A percentile compares a stretch with the other conserved stretches of the same genome.
Evolutionary conservation across 1,284 basidiomycete genomes (phyloP).

Genomic region (Ganoderma resinaceum): DNA sequence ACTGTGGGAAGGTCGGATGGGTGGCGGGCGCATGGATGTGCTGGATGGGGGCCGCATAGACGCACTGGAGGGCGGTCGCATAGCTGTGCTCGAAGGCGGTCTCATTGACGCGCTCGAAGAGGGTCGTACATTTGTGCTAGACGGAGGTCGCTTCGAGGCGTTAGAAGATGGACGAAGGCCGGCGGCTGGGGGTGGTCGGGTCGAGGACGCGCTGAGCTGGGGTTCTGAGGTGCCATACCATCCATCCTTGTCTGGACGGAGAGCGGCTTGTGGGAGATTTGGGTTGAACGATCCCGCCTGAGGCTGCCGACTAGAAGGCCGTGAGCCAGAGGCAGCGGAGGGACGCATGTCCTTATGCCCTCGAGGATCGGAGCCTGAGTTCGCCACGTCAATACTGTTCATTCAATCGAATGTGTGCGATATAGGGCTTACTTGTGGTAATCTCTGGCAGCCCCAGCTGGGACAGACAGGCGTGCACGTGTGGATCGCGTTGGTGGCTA

Average conservation of each 20-base stretch:
- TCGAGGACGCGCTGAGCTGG: slow-evolving; percentile 22
- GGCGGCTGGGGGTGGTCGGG: slow-evolving; percentile 14
- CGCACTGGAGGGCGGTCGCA: slow-evolving; percentile 45
- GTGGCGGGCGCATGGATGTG: slow-evolving; percentile 28
- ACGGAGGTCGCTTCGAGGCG: slow-evolving; percentile 24
- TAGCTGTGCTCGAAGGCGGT: slow-evolving; percentile 33
- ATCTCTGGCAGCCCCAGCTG: neutral
- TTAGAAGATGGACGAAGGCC: slow-evolving; percentile 26
- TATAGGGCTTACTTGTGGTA: neutral
- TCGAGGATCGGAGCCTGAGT: neutral
- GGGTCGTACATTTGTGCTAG: slow-evolving; percentile 27
- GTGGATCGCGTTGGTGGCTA: slow-evolving; percentile 11
- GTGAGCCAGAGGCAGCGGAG: slow-evolving; percentile 17
- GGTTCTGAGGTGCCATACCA: slow-evolving; percentile 24
- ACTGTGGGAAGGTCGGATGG: slow-evolving; percentile 33
- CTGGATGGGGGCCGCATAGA: slow-evolving; percentile 46
- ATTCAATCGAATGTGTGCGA: neutral
- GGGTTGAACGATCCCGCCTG: slow-evolving; percentile 12
- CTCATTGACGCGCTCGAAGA: slow-evolving; percentile 21
- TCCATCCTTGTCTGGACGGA: slow-evolving; percentile 25
- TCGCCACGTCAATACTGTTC: neutral
- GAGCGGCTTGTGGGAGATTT: slow-evolving; percentile 7
- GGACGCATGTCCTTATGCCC: slow-evolving; percentile 18
- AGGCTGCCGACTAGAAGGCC: neutral
- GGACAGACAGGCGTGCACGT: neutral